Base-by-base conservation (phyloP, 306 rosid species). In the Cicer chorassanicum region DNA sequence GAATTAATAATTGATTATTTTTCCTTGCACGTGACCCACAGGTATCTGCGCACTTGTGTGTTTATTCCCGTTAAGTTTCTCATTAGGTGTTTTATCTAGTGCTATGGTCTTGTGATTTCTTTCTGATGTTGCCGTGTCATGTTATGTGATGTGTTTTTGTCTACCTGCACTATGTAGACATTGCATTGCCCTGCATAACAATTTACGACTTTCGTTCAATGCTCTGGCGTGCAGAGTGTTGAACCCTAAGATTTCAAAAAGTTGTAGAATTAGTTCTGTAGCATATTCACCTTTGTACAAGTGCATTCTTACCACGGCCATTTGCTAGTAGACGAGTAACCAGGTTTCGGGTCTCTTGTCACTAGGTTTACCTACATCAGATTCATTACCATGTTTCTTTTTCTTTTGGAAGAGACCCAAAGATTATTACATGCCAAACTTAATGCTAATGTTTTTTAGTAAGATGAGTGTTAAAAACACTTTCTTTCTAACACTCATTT, bases 91-190 rank as follows among this genome's bases (percentile, higher is more conserved):
- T 14, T 8, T 21, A 54, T 18, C 40, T 21, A 7, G 36, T 15
- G 4, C 9, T 14, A 29, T 59, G 15, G 44, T 21, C 9, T 9
- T 64, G 1, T 49, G 5, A 42, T 74, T 60, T 34, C 54, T 74
- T 60, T 42, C 46, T 45, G 34, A 34, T 75, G 8, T 54, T 54
- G 7, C 42, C 7, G 44, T 49, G 61, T 18, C 78, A 45, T 70
- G 59, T 69, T 43, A 13, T 51, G 68, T 50, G 55, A 8, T 0
- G 1, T 16, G 4, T 56, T 15, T 51, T 54, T 54, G n/a, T 18
- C 36, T 9, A 55, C 36, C 38, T 18, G 7, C 21, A 14, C 9
- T 54, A 16, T 16, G 60, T 8, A 6, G 60, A 54, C 18, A 29
- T 11, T 46, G 51, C 18, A 29, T 11, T 46, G 51, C 15, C 51